A percentile compares a stretch with the other conserved stretches of the same genome.
Evolutionary conservation across 169 alveolate genomes (phyloP).

Genomic region (Toxoplasma gondii): DNA sequence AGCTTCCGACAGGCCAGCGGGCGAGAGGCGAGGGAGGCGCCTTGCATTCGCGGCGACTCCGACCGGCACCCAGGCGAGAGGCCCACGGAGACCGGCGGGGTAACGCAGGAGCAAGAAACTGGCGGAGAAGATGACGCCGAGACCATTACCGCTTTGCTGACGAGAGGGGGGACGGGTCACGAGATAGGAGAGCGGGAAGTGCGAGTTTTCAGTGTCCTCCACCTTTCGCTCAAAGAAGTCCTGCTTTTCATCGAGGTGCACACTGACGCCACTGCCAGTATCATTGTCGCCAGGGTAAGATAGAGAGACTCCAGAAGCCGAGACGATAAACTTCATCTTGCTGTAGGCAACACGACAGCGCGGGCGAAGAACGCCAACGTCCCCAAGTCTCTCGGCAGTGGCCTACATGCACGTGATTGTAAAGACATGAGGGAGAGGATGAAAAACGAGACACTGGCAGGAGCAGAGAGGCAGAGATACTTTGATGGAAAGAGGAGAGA

Average conservation of each 20-base stretch:
- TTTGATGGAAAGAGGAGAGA: neutral
- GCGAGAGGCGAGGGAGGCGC: neutral
- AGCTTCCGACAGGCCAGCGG: neutral
- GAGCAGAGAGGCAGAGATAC: neutral
- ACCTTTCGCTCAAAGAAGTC: slow-evolving; percentile 53
- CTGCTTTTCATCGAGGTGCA: slow-evolving; percentile 59
- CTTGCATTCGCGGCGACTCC: no score
- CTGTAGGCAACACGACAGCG: neutral
- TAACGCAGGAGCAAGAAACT: neutral
- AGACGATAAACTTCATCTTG: neutral
- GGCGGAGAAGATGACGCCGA: neutral
- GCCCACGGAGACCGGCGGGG: neutral
- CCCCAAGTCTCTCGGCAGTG: neutral
- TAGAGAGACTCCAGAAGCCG: neutral
- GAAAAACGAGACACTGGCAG: neutral
- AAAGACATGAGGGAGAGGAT: no score
- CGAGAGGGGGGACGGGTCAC: neutral
- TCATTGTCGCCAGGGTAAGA: slow-evolving; percentile 52
- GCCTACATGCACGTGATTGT: no score
- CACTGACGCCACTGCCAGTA: slow-evolving; percentile 45
- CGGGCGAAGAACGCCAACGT: neutral
- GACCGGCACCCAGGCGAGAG: no score
- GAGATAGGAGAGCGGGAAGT: neutral
- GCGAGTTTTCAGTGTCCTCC: slow-evolving; percentile 7
- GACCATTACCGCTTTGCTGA: neutral